These are phyloP conservation scores for Phytophthora citricola DNA, from an alignment of 352 stramenopile genomes.

Conservation along the genomic window DNA sequence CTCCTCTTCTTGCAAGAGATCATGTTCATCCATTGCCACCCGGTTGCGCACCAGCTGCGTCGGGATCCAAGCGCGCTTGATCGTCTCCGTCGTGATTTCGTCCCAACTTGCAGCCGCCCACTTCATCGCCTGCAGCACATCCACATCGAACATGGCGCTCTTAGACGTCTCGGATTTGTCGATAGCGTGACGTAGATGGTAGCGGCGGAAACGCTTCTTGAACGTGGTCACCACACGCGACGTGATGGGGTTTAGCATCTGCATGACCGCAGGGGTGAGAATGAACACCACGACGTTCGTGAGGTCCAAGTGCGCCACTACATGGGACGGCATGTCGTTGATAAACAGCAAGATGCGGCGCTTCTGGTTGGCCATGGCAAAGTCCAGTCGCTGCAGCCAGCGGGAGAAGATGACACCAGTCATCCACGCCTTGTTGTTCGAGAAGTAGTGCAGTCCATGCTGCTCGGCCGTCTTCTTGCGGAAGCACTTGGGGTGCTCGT, in stretches of 20 bases:
- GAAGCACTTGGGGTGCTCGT: conserved; percentile 81
- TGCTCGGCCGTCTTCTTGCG: conserved; percentile 78
- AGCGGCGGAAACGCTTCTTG: conserved; percentile 80
- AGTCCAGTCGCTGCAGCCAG: conserved; percentile 83
- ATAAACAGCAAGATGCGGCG: conserved; percentile 81
- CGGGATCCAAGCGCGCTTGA: conserved; percentile 69
- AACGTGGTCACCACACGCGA: conserved; percentile 65
- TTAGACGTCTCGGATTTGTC: conserved; percentile 61
- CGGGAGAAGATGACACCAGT: conserved; percentile 86
- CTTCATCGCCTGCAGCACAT: conserved; percentile 84
- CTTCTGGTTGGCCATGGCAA: conserved; percentile 79
- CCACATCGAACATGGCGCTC: conserved; percentile 58
- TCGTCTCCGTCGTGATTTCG: conserved; percentile 72
- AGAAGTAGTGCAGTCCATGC: conserved; percentile 85
- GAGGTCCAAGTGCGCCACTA: conserved; percentile 78
- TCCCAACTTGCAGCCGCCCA: conserved; percentile 76
- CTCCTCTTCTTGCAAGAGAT: conserved; percentile 67
- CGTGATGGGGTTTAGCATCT: conserved; percentile 75
- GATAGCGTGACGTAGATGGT: conserved; percentile 73
- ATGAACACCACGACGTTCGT: conserved; percentile 79
- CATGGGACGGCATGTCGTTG: conserved; percentile 80
- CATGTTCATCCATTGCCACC: conserved; percentile 51
- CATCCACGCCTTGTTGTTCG: conserved; percentile 86
- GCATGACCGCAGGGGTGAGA: conserved; percentile 48
- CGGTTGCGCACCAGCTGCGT: conserved; percentile 66